Evolutionary conservation across 2,329 filamentous ascomycete species (phyloP), one percentile per base, ranked within the genome.

Genomic region (Penicillium frequentans): DNA sequence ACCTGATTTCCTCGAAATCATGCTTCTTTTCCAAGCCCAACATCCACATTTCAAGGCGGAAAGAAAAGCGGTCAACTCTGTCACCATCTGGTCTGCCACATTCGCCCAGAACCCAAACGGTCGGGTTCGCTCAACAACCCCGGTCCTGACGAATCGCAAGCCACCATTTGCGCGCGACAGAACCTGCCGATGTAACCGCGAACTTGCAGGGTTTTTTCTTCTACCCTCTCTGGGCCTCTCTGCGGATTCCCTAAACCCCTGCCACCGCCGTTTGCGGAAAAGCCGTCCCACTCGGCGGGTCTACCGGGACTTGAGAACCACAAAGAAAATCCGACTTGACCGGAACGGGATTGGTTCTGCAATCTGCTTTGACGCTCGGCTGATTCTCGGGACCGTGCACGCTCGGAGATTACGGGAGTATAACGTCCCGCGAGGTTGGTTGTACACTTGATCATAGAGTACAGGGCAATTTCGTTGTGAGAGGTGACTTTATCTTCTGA

Each of bases 31-130:
- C 29, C 29, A 14, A 13, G 13, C 5, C 11, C 29, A 13, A 29
- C 10, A 31, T 14, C 29, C 13, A 33, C 31, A 3, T 33, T 11
- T 14, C n/a, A 23, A 37, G 42, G 50, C 50, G 50, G 50, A 37
- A 23, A 35, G 27, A 29, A 53, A 26, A 29, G 48, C 48, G 48
- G 48, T 50, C 48, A 50, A 19, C 3, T 23, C 31, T 51, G 49
- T 51, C 39, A 51, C 24, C 35, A 52, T 46, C 29, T 53, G 43
- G 50, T 53, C 50, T 53, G 50, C 29, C 50, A 35, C 42, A 19
- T 33, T 45, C 42, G 24, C 50, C 50, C 50, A 53, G 47, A 65
- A 66, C 59, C 68, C 68, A 68, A 53, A 61, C 63, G 29, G 59
- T 69, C 68, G 68, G 68, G 64, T 65, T 63, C 59, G 19, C 19